Percentiles rank a stretch among this genome's conserved stretches.
Conservation (phyloP, 148 eudicot species). For the Silene conica region DNA sequence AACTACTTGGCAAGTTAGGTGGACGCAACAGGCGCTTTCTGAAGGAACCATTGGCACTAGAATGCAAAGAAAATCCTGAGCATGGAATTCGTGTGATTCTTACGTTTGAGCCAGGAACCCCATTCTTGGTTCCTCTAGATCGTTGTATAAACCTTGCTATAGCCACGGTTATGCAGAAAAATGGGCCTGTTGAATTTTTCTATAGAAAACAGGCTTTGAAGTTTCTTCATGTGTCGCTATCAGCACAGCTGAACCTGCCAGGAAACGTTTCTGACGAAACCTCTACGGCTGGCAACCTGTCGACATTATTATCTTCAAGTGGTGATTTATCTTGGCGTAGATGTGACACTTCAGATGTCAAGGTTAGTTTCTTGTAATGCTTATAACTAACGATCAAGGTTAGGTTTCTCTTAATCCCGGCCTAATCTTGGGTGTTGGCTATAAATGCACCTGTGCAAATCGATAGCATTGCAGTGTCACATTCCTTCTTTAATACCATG, state of each 20-base stretch:
- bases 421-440: too few species aligned
- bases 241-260: slow-evolving; percentile 89
- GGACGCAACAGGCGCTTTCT: slow-evolving; percentile 95
- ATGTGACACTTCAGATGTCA: slow-evolving; percentile 68
- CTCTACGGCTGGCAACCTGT: slow-evolving; percentile 52
- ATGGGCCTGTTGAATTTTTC: slow-evolving; percentile 67
- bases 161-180: slow-evolving; percentile 81
- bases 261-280: slow-evolving; percentile 66
- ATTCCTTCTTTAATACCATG: too few species aligned
- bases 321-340: slow-evolving; percentile 72
- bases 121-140: slow-evolving; percentile 93
- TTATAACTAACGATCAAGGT: not conserved
- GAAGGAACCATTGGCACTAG: slow-evolving; percentile 93
- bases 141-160: slow-evolving; percentile 96
- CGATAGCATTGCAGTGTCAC: too few species aligned
- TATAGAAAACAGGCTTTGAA: slow-evolving; percentile 87
- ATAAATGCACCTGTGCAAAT: too few species aligned
- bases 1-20: slow-evolving; percentile 95
- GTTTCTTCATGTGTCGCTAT: slow-evolving; percentile 80
- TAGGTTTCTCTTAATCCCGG: not conserved
- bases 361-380: slow-evolving; percentile 7
- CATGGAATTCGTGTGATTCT: slow-evolving; percentile 96
- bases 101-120: slow-evolving; percentile 93
- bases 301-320: slow-evolving; percentile 54
- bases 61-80: slow-evolving; percentile 98